Evolutionary conservation across 345 rosid species (phyloP).

Genomic region (Fremontodendron californicum): DNA sequence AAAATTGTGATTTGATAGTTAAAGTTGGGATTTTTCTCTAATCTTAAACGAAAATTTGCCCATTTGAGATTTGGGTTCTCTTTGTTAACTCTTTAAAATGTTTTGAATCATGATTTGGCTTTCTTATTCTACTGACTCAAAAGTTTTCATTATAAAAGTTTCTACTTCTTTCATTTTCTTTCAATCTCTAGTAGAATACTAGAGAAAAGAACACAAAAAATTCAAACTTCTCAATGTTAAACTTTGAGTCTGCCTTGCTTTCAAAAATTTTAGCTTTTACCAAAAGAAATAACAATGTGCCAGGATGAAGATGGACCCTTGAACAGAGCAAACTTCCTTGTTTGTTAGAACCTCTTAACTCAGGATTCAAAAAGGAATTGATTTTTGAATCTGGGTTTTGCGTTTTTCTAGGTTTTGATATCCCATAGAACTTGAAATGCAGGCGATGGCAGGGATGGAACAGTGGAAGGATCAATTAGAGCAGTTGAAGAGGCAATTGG

Average conservation of each 20-base stretch:
- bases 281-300: background rate
- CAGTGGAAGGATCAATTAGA: slow-evolving; percentile 16
- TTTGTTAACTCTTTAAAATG: background rate
- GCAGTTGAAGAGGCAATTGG: slow-evolving; percentile 44
- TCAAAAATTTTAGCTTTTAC: background rate
- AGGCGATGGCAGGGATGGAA: slow-evolving; percentile 52
- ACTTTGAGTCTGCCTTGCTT: background rate
- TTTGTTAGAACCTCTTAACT: background rate
- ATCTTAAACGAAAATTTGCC: background rate
- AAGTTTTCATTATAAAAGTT: background rate
- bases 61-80: slow-evolving; percentile 3
- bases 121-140: background rate
- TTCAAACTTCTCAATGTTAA: background rate
- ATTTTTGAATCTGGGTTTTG: background rate
- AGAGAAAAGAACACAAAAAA: background rate
- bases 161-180: background rate
- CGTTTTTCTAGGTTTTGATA: slow-evolving; percentile 2
- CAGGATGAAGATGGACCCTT: too few relatives aligned
- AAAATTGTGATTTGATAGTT: background rate
- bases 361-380: background rate
- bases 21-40: background rate
- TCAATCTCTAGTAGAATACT: background rate
- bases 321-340: background rate
- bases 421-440: slow-evolving; percentile 2
- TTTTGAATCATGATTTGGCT: slow-evolving; percentile 6